Conservation (phyloP, 2,329 filamentous ascomycete genomes). For the Hymenoscyphus infarciens region DNA sequence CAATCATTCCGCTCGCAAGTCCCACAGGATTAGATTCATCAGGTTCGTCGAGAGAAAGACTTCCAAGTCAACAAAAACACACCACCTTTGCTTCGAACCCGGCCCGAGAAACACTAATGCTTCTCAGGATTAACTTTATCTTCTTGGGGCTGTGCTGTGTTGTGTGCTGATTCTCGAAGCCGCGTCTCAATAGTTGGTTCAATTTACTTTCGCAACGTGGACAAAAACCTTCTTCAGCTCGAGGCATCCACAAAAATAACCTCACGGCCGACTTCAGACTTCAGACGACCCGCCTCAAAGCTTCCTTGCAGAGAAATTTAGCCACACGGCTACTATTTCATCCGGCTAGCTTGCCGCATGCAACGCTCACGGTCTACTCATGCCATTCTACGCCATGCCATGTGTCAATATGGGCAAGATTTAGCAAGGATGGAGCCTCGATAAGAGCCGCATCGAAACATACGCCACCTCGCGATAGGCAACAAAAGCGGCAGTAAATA, state of each 20-base stretch:
- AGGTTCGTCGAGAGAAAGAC: too few species aligned
- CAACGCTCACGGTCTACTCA: neutral
- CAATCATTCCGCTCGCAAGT: neutral
- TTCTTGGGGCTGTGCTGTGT: neutral
- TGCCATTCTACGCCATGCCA: neutral
- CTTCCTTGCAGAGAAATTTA: neutral
- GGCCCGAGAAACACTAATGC: neutral
- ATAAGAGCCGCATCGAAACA: neutral
- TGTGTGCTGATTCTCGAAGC: neutral
- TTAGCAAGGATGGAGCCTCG: neutral
- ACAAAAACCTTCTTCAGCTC: neutral
- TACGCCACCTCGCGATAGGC: neutral
- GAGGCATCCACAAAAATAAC: neutral
- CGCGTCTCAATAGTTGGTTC: neutral
- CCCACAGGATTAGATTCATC: too few species aligned
- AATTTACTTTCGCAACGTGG: too few species aligned
- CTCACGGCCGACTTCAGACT: neutral
- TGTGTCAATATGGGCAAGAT: constrained; percentile 1
- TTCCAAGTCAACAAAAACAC: neutral
- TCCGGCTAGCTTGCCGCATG: neutral
- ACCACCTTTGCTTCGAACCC: neutral
- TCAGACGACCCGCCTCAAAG: constrained; percentile 1
- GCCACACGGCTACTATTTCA: neutral
- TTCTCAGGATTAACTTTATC: neutral
- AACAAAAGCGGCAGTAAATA: neutral